Base-by-base conservation (phyloP, 2,329 filamentous ascomycete genomes). In the Colletotrichum eremochloae region DNA sequence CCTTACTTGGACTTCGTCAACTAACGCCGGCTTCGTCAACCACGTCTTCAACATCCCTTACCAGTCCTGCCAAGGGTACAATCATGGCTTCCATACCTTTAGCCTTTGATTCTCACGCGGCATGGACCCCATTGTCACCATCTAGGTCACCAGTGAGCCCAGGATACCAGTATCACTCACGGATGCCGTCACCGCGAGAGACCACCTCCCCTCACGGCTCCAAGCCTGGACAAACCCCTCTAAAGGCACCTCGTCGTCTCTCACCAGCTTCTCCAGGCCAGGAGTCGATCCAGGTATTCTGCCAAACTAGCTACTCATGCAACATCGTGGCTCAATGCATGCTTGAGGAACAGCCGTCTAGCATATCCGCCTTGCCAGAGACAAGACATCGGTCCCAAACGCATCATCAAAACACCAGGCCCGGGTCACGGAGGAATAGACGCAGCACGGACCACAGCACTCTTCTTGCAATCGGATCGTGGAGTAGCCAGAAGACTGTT, bases 391-490 rank as follows among this genome's bases (percentile, higher is more conserved):
- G 40, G 18, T 3, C 46, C 20, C 36, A 8, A 8, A 36, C 53
- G 31, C 20, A 61, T 18, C 57, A 38, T 8, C 64, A 24, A 31
- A 46, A 33, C 31, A n/a, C 42, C 33, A 50, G 42, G 15, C 14
- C 38, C 14, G 40, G 20, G 15, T 50, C 65, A 40, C 65, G 36
- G 42, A 46, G 24, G 38, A 55, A 58, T 33, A 50, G 29, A 12
- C 52, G 38, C 57, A 55, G n/a, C 38, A 14, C n/a, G 31, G 52
- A 68, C 20, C 36, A 31, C 7, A 44, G 31, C 44, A 48, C 12
- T 18, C 69, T 71, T n/a, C 14, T 68, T 29, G 69, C 69, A 31
- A 63, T 71, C 12, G 69, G 69, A 31, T 63, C 69, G 11, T 71
- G 69, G 69, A 68, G 57, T 12, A 53, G 40, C 44, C 65, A 48